phyloP scores from a whole-genome alignment of 768 basidiomycete genomes.

The Mycena olivaceomarginata region DNA sequence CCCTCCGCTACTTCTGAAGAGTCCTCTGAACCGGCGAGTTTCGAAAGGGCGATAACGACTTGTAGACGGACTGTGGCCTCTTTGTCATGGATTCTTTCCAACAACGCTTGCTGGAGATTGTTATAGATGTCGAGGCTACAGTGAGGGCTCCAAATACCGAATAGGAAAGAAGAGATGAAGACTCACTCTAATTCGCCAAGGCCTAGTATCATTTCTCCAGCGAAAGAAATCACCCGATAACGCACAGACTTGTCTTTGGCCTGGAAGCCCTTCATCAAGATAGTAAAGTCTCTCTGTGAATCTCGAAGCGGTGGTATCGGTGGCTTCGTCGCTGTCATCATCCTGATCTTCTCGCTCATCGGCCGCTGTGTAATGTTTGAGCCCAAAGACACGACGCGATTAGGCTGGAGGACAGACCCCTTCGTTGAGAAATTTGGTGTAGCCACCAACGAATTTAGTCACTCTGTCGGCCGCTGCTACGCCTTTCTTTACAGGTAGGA shows the following conservation, averaged over 20 bases:
- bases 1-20: constrained; percentile 69
- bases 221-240: constrained; percentile 85
- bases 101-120: constrained; percentile 74
- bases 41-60: constrained; percentile 87
- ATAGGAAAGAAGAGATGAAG: constrained; percentile 16
- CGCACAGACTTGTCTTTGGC: constrained; percentile 94
- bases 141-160: constrained; percentile 7
- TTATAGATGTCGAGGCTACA: constrained; percentile 86
- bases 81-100: constrained; percentile 88
- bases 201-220: constrained; percentile 86
- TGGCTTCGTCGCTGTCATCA: constrained; percentile 63
- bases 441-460: constrained; percentile 89
- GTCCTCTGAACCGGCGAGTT: constrained; percentile 84
- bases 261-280: constrained; percentile 84
- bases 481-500: constrained; percentile 89
- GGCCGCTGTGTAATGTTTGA: constrained; percentile 52
- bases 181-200: constrained; percentile 92
- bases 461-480: constrained; percentile 82
- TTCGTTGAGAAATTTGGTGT: constrained; percentile 86
- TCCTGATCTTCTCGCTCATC: constrained; percentile 60
- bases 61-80: constrained; percentile 87
- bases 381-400: neutral
- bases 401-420: constrained; percentile 68
- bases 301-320: constrained; percentile 80
- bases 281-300: constrained; percentile 80